Percentiles rank a stretch among this genome's conserved stretches.
phyloP scores from a whole-genome alignment of 176 grass and related monocot species.

The Cenchrus americanus region DNA sequence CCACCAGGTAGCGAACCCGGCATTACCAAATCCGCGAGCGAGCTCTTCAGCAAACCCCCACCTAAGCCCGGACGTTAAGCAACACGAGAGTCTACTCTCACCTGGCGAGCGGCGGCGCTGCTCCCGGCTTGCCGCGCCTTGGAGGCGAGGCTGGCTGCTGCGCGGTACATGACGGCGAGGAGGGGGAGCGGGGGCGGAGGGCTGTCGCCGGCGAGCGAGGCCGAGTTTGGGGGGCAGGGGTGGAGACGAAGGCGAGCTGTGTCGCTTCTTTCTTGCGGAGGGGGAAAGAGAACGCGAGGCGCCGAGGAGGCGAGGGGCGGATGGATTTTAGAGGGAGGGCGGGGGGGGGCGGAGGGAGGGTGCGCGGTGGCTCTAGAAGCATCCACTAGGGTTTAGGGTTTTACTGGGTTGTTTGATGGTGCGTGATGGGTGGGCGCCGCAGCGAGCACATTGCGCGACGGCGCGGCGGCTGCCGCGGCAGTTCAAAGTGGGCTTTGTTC shows the following conservation, averaged over 20 bases:
- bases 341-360: constrained; percentile 18
- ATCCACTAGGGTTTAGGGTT: constrained; percentile 82
- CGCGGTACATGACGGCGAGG: constrained; percentile 65
- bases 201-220: neutral
- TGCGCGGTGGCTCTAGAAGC: constrained; percentile 69
- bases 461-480: neutral
- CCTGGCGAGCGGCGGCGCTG: constrained; percentile 61
- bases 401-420: constrained; percentile 25
- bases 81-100: constrained; percentile 37
- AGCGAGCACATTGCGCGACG: neutral
- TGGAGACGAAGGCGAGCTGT: neutral
- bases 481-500: neutral
- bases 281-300: constrained; percentile 26
- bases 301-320: neutral
- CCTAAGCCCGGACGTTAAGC: neutral
- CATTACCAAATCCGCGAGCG: neutral
- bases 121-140: constrained; percentile 78
- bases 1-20: neutral
- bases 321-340: constrained; percentile 36
- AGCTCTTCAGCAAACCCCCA: constrained; percentile 2
- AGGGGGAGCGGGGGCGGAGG: neutral
- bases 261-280: constrained; percentile 39
- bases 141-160: constrained; percentile 68
- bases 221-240: neutral
- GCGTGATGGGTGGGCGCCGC: neutral